phyloP scores from a whole-genome alignment of 331 rosid genomes.

The Malus hybrid region DNA sequence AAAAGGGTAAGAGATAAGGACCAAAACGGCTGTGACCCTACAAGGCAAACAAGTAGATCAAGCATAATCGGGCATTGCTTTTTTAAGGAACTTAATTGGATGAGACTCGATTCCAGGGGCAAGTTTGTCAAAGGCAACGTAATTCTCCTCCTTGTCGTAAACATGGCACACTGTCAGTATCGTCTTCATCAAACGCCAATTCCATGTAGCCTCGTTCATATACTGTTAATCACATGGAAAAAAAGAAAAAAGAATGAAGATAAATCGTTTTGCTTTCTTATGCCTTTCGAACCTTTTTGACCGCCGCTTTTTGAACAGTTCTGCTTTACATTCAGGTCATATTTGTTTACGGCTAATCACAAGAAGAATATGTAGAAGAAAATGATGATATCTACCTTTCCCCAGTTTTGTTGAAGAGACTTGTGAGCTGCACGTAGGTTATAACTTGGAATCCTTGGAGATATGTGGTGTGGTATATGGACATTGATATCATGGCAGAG shows the following conservation, averaged over 20 bases:
- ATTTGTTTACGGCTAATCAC: background rate
- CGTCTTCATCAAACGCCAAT: slow-evolving; percentile 90
- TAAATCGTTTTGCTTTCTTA: background rate
- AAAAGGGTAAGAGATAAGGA: slow-evolving; percentile 15
- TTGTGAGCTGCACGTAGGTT: slow-evolving; percentile 81
- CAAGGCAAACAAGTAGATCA: slow-evolving; percentile 22
- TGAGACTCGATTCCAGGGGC: slow-evolving; percentile 58
- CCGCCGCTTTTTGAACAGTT: background rate
- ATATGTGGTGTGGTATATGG: slow-evolving; percentile 91
- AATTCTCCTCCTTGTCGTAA: slow-evolving; percentile 61
- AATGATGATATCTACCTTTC: slow-evolving; percentile 48
- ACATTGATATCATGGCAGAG: slow-evolving; percentile 89
- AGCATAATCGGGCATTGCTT: slow-evolving; percentile 82
- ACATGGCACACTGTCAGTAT: slow-evolving; percentile 90
- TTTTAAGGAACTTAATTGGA: slow-evolving; percentile 61
- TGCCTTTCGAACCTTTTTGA: background rate
- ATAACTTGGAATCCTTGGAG: slow-evolving; percentile 87
- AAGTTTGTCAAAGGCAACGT: slow-evolving; percentile 60
- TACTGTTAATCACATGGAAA: slow-evolving; percentile 36
- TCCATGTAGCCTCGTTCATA: slow-evolving; percentile 88
- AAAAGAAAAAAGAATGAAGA: slow-evolving; percentile 10
- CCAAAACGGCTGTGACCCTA: slow-evolving; percentile 25
- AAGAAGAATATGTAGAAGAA: background rate
- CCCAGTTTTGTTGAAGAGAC: slow-evolving; percentile 83
- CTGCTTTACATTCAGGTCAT: background rate